Base-by-base conservation (phyloP, 2,329 filamentous ascomycete species). In the Tetracladium maxilliforme region DNA sequence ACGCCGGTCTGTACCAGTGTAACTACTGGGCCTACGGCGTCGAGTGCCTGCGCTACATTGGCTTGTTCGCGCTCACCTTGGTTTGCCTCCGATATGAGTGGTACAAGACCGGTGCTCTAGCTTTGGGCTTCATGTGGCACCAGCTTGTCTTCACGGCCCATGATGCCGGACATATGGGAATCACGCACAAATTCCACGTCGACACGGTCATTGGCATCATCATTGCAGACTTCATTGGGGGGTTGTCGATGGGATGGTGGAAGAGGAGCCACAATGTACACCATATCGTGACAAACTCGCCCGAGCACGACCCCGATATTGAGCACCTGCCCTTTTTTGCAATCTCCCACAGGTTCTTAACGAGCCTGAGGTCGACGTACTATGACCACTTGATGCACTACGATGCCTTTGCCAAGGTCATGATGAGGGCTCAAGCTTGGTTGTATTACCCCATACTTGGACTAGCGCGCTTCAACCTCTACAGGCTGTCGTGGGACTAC, bases 261-360 rank as follows among this genome's bases (percentile, higher is more conserved):
- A 95, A 95, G 53, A 67, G 72, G 33, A 94, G 74, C 46, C 87
- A 95, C 51, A 95, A 95, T 43, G 84, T 94, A 7, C 87, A 95
- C 46, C 87, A 95, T 44, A 84, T 95, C 38, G 78, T 95, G 26
- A 95, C 90, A 11, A 95, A 95, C 48, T 78, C 78, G 21, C 81
- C 86, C 10, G 90, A 94, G 49, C 87, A 95, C 45, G 87, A 95
- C 45, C 87, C 90, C 0, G 87, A 95, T 46, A 95, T 94, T 39
- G 72, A 87, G 46, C 78, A 93, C 47, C 69, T 92, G 50, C 86
- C 86, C 4, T 76, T 93, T 46, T 83, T 94, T 46, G 82, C 83
- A 31, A 70, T 90, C 16, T 84, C 80, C 3, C 83, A 92, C 40
- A 71, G 82, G 14, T 77, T 90, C 41, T 66, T 92, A 26, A 61